Evolutionary conservation across 202 grass and related monocot species (phyloP).

Genomic region (Panicum hallii): DNA sequence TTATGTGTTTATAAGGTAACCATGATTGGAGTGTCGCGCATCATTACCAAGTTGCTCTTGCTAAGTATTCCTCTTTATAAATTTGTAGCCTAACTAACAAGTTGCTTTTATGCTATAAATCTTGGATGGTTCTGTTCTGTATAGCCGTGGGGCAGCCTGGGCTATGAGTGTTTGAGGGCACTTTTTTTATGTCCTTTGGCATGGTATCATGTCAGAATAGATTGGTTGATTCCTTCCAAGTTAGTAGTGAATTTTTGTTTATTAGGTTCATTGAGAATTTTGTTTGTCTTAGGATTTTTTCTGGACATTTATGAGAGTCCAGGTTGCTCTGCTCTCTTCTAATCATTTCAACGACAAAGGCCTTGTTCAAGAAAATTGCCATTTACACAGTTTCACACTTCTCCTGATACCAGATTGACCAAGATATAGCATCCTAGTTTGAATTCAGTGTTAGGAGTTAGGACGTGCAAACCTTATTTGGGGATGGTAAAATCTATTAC

Average conservation of each 20-base stretch:
- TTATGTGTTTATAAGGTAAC: neutral
- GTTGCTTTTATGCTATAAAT: neutral
- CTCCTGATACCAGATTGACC: neutral
- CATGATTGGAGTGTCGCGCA: neutral
- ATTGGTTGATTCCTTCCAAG: too few relatives aligned
- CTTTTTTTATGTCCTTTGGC: neutral
- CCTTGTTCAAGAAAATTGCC: neutral
- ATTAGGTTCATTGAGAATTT: neutral
- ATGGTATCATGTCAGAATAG: too few relatives aligned
- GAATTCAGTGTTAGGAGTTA: neutral
- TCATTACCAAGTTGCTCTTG: neutral
- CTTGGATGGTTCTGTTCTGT: neutral
- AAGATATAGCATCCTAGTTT: slow-evolving; percentile 6
- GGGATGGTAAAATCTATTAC: too few relatives aligned
- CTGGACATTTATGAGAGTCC: neutral
- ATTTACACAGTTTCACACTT: neutral
- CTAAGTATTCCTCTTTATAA: neutral
- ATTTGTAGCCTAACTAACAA: neutral
- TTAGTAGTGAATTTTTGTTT: neutral
- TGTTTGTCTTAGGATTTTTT: neutral
- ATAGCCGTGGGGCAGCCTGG: neutral
- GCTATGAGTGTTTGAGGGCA: neutral
- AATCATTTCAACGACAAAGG: neutral
- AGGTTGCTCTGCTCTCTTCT: neutral
- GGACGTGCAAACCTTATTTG: neutral